Percentiles rank a stretch among this genome's conserved stretches.
phyloP scores from a whole-genome alignment of 495 filamentous ascomycete genomes.

The Penicillium pancosmium region DNA sequence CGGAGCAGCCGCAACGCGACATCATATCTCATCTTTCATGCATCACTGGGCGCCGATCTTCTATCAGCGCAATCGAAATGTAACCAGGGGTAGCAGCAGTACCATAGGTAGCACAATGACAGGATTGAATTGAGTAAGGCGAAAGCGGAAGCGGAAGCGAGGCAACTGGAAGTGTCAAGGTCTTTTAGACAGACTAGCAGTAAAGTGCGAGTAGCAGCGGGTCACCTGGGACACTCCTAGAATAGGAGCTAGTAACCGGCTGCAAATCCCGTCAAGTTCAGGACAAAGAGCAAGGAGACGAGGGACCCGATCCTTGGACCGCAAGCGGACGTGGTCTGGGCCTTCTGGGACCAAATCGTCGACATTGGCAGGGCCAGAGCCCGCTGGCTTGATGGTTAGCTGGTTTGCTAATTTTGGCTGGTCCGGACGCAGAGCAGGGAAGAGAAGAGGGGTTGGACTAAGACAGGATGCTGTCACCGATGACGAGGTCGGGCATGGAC shows the following conservation, averaged over 20 bases:
- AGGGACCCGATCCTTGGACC: neutral
- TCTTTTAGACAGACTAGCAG: too few species aligned
- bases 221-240: too few species aligned
- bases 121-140: neutral
- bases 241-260: neutral
- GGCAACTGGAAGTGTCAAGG: too few species aligned
- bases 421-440: too few species aligned
- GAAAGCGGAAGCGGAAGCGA: neutral
- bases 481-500: conserved; percentile 23
- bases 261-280: neutral
- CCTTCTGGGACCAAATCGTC: conserved; percentile 23
- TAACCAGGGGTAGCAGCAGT: neutral
- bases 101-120: neutral
- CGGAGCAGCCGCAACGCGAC: conserved; percentile 1
- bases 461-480: conserved; percentile 35
- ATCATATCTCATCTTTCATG: conserved; percentile 1
- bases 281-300: neutral
- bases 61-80: neutral
- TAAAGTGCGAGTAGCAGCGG: too few species aligned
- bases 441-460: conserved; percentile 10
- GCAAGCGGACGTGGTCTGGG: conserved; percentile 21
- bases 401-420: neutral
- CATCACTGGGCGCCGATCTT: neutral
- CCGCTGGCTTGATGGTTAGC: neutral
- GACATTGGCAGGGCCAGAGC: neutral